Conservation (phyloP, 495 filamentous ascomycete species). For the Echria macrotheca region DNA sequence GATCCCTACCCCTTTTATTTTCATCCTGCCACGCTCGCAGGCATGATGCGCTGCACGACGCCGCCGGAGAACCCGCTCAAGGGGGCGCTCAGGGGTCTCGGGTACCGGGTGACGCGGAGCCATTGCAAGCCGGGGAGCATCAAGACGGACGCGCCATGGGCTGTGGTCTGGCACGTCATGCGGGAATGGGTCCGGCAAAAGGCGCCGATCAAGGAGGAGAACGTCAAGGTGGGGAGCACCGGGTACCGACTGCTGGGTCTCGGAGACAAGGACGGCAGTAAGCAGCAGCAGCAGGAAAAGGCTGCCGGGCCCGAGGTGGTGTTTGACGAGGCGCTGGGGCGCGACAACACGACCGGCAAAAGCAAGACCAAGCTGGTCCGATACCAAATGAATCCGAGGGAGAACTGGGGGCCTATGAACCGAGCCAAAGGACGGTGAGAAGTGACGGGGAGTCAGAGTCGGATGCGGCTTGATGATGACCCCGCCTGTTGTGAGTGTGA, state of each 20-base stretch:
- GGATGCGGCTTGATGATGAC: not conserved
- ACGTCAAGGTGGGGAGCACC: conserved; percentile 60
- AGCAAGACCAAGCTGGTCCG: conserved; percentile 61
- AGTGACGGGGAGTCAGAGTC: not conserved
- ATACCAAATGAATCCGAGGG: conserved; percentile 81
- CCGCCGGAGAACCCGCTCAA: conserved; percentile 66
- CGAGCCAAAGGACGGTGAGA: conserved; percentile 53
- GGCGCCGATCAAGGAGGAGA: conserved; percentile 61
- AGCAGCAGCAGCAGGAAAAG: conserved; percentile 10
- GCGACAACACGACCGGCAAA: conserved; percentile 56
- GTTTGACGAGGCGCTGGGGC: conserved; percentile 78
- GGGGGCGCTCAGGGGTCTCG: conserved; percentile 73
- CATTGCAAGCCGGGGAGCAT: conserved; percentile 85
- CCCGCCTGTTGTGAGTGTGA: not conserved
- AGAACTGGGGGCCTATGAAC: conserved; percentile 91
- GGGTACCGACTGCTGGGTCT: conserved; percentile 57
- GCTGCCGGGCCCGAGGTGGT: conserved; percentile 49
- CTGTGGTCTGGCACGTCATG: conserved; percentile 88
- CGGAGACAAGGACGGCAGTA: conserved; percentile 22
- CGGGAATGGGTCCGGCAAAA: conserved; percentile 81
- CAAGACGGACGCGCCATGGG: conserved; percentile 87
- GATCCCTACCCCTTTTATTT: conserved; percentile 85
- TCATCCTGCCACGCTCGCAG: conserved; percentile 62
- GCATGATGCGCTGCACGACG: conserved; percentile 69
- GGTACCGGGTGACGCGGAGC: conserved; percentile 74